These are phyloP conservation scores for slime mould (Dictyostelium discoideum) DNA, from an alignment of 78 protist genomes.

Conservation along the genomic window DNA sequence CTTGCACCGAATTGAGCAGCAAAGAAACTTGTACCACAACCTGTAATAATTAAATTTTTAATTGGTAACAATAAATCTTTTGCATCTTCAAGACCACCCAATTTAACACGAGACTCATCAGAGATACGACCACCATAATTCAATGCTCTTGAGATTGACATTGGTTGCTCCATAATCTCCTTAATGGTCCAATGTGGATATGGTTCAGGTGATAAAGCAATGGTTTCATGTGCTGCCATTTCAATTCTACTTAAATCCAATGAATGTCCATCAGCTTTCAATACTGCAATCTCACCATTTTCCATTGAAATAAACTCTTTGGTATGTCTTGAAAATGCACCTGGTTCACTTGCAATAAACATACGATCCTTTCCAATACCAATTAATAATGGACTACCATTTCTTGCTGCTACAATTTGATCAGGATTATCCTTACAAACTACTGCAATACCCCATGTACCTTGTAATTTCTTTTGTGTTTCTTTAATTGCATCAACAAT, in stretches of 20 bases:
- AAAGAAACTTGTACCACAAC: constrained; percentile 94
- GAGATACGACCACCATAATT: constrained; percentile 90
- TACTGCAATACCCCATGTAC: constrained; percentile 86
- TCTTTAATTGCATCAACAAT: constrained; percentile 83
- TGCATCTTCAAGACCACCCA: constrained; percentile 89
- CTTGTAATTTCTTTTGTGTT: constrained; percentile 80
- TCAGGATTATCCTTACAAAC: constrained; percentile 80
- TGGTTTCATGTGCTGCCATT: constrained; percentile 74
- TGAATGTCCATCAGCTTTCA: constrained; percentile 73
- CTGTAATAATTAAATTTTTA: constrained; percentile 85
- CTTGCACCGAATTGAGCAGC: constrained; percentile 86
- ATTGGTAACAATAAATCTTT: constrained; percentile 64
- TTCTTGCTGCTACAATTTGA: constrained; percentile 74
- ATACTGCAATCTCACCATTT: constrained; percentile 79
- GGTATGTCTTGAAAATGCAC: constrained; percentile 84
- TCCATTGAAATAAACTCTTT: constrained; percentile 82
- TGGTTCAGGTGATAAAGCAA: constrained; percentile 73
- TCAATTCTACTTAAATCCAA: constrained; percentile 69
- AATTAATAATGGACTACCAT: constrained; percentile 80
- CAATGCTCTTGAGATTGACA: constrained; percentile 83
- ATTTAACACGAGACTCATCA: constrained; percentile 71
- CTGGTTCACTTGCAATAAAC: constrained; percentile 81
- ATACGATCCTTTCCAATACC: constrained; percentile 81
- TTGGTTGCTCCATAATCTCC: constrained; percentile 98
- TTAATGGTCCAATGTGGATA: constrained; percentile 96